Evolutionary conservation across 164 flowering plant species (phyloP).

Genomic region (Magnolia changhungtana): DNA sequence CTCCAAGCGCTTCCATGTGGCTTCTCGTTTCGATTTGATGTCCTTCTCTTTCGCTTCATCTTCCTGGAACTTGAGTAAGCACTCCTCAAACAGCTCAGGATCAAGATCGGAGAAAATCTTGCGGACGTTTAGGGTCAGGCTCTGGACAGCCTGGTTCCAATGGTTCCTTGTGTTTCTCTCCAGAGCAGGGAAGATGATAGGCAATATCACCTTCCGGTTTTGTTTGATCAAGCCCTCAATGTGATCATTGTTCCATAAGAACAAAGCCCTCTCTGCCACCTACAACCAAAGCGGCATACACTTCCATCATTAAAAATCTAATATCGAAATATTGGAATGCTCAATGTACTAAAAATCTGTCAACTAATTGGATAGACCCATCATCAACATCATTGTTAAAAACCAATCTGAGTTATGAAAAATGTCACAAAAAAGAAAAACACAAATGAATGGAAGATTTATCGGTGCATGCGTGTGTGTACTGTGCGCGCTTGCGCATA

Average conservation of each 20-base stretch:
- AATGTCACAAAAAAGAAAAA: too few species aligned
- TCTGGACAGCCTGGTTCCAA: constrained; percentile 83
- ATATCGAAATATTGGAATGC: neutral
- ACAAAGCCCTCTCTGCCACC: constrained; percentile 85
- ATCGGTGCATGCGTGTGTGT: too few species aligned
- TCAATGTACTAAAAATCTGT: neutral
- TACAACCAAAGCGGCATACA: constrained; percentile 18
- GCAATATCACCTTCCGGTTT: constrained; percentile 58
- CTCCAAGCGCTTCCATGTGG: constrained; percentile 66
- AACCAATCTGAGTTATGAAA: too few species aligned
- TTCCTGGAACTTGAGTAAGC: constrained; percentile 59
- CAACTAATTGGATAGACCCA: neutral
- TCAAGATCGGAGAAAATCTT: constrained; percentile 71
- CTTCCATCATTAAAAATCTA: neutral
- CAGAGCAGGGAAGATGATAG: constrained; percentile 68
- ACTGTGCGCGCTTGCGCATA: too few species aligned
- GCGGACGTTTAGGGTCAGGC: constrained; percentile 67
- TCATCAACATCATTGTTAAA: neutral
- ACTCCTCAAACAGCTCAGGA: constrained; percentile 62
- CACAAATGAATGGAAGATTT: too few species aligned
- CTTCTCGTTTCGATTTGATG: constrained; percentile 39
- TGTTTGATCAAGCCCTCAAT: constrained; percentile 65
- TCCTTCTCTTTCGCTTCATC: constrained; percentile 51
- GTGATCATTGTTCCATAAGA: constrained; percentile 81
- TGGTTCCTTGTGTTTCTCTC: constrained; percentile 63